A percentile compares a stretch with the other conserved stretches of the same genome.
phyloP scores from a whole-genome alignment of 2,329 filamentous ascomycete species.

The Cladosporium oxysporum region DNA sequence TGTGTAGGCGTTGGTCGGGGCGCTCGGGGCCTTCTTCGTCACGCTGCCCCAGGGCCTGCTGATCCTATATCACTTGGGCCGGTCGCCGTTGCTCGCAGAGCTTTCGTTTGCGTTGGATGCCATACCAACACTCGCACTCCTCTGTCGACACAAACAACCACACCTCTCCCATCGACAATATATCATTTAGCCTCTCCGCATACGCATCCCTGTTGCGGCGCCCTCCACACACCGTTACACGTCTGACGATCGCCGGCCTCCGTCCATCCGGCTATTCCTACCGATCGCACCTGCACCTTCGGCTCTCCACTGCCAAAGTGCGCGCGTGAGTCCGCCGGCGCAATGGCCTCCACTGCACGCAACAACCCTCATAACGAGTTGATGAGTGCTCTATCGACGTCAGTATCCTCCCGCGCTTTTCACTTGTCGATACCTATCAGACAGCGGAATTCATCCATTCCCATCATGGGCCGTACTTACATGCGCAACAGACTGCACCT shows the following conservation, averaged over 20 bases:
- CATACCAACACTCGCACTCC: slow-evolving; percentile 1
- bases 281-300: slow-evolving; percentile 19
- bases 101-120: not conserved
- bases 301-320: slow-evolving; percentile 20
- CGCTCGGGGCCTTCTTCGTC: slow-evolving; percentile 17
- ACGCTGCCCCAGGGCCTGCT: slow-evolving; percentile 16
- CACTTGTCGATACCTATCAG: slow-evolving; percentile 13
- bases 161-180: not conserved
- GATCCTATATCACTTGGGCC: slow-evolving; percentile 18
- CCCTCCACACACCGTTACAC: slow-evolving; percentile 16
- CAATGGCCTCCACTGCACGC: slow-evolving; percentile 32
- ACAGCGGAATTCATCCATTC: slow-evolving; percentile 20
- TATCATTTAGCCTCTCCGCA: not conserved
- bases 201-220: slow-evolving; percentile 15
- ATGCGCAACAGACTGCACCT: slow-evolving; percentile 35
- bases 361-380: slow-evolving; percentile 47
- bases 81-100: slow-evolving; percentile 10
- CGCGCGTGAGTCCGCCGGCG: slow-evolving; percentile 14
- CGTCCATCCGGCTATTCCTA: slow-evolving; percentile 12
- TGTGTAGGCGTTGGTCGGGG: slow-evolving; percentile 6
- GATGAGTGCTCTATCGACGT: slow-evolving; percentile 51
- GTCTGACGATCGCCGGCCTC: slow-evolving; percentile 20
- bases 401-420: slow-evolving; percentile 31
- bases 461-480: slow-evolving; percentile 30
- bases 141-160: slow-evolving; percentile 3